These are phyloP conservation scores for Pseudopediastrum boryanum DNA, from an alignment of 139 green algal species.

Conservation along the genomic window DNA sequence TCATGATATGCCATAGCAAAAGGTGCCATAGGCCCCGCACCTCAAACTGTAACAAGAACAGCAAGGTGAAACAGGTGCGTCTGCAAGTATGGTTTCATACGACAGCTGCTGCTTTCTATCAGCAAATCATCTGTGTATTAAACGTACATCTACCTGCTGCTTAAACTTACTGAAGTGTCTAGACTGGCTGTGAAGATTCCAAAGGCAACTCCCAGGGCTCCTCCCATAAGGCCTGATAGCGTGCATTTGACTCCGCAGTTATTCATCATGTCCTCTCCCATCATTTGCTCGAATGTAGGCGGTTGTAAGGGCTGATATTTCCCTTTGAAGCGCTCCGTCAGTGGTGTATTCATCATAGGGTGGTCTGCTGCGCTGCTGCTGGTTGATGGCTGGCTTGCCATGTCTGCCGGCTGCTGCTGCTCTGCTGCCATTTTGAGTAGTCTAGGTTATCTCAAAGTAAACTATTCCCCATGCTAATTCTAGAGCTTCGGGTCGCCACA, in stretches of 20 bases:
- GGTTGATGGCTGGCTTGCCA: background rate
- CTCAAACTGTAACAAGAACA: too few species aligned
- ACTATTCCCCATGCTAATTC: background rate
- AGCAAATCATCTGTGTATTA: background rate
- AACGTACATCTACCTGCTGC: background rate
- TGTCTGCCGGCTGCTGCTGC: background rate
- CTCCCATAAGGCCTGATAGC: conserved; percentile 81
- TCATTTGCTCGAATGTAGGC: conserved; percentile 28
- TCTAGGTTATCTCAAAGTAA: too few species aligned
- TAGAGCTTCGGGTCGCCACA: too few species aligned
- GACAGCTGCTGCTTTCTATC: background rate
- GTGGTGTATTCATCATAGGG: conserved; percentile 24
- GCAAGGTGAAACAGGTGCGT: background rate
- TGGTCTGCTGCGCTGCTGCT: background rate
- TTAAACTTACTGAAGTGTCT: conserved; percentile 54
- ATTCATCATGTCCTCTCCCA: conserved; percentile 90
- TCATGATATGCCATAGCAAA: too few species aligned
- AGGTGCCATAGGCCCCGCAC: too few species aligned
- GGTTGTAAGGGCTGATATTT: conserved; percentile 18
- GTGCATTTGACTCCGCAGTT: conserved; percentile 88
- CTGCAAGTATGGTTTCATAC: background rate
- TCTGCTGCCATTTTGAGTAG: too few species aligned
- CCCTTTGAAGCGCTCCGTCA: conserved; percentile 32
- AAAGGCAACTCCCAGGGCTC: conserved; percentile 78
- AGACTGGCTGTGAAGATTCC: conserved; percentile 86